Percentiles rank a stretch among this genome's conserved stretches.
These are phyloP conservation scores for Starmerella cellae DNA, from an alignment of 805 yeast species.

Conservation along the genomic window DNA sequence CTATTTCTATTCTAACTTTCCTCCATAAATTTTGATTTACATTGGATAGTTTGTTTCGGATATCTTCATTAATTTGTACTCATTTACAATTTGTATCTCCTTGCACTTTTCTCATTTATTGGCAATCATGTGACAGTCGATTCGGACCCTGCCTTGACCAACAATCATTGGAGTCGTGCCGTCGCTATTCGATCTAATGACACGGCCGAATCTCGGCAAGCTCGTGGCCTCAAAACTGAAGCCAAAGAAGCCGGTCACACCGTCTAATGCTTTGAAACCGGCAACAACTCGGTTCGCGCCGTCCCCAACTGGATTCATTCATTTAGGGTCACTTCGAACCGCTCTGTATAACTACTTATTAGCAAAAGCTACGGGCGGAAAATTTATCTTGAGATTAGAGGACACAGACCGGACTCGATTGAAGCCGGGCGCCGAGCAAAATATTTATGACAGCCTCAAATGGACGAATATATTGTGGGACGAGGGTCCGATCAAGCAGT, in stretches of 20 bases:
- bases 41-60: too few species aligned
- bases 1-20: too few species aligned
- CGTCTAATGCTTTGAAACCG: conserved; percentile 27
- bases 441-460: conserved; percentile 56
- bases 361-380: conserved; percentile 69
- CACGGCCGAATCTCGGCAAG: conserved; percentile 17
- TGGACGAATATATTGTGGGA: conserved; percentile 72
- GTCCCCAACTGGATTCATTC: conserved; percentile 93
- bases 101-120: too few species aligned
- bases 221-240: conserved; percentile 13
- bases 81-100: too few species aligned
- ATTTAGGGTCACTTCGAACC: conserved; percentile 84
- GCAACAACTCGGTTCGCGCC: conserved; percentile 93
- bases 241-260: neutral
- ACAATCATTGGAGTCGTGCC: too few species aligned
- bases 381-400: conserved; percentile 69
- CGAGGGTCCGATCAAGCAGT: conserved; percentile 77
- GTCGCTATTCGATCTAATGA: too few species aligned
- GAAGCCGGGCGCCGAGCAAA: conserved; percentile 69
- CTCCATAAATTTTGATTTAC: too few species aligned
- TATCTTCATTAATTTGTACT: too few species aligned
- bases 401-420: conserved; percentile 82
- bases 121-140: too few species aligned
- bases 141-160: too few species aligned
- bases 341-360: conserved; percentile 78